Conservation (phyloP, 163 green algal species). For the Volvox carteri region DNA sequence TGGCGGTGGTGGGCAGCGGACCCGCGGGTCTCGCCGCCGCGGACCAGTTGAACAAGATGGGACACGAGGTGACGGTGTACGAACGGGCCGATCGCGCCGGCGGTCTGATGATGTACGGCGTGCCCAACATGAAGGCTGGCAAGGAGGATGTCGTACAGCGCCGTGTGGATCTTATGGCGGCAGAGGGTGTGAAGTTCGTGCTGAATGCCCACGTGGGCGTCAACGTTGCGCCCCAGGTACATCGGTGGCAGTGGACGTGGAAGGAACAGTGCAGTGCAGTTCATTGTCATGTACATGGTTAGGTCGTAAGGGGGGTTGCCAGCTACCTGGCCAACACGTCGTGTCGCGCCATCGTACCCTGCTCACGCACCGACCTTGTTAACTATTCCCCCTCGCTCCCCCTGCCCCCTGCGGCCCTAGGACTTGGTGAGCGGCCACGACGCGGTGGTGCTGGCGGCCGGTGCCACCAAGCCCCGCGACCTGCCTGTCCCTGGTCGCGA, state of each 20-base stretch:
- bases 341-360: too few species aligned
- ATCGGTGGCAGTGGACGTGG: not conserved
- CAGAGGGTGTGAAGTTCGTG: slow-evolving; percentile 92
- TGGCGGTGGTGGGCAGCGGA: slow-evolving; percentile 93
- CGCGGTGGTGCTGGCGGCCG: slow-evolving; percentile 90
- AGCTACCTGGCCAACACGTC: too few species aligned
- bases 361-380: too few species aligned
- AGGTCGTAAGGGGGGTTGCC: not conserved
- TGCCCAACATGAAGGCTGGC: slow-evolving; percentile 83
- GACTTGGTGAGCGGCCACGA: slow-evolving; percentile 79
- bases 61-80: slow-evolving; percentile 91
- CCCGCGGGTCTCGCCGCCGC: slow-evolving; percentile 94
- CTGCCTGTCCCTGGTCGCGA: slow-evolving; percentile 87
- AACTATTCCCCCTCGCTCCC: not conserved
- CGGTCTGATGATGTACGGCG: slow-evolving; percentile 96
- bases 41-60: slow-evolving; percentile 94
- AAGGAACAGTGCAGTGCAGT: not conserved
- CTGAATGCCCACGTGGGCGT: slow-evolving; percentile 87
- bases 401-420: too few species aligned
- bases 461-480: slow-evolving; percentile 92
- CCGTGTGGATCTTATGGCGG: slow-evolving; percentile 96
- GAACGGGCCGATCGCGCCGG: slow-evolving; percentile 89
- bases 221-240: slow-evolving; percentile 74
- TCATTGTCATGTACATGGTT: too few species aligned
- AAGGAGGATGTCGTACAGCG: slow-evolving; percentile 95